phyloP scores from a whole-genome alignment of 192 early-diverging fungal species.

The Lunasporangiospora selenospora region DNA sequence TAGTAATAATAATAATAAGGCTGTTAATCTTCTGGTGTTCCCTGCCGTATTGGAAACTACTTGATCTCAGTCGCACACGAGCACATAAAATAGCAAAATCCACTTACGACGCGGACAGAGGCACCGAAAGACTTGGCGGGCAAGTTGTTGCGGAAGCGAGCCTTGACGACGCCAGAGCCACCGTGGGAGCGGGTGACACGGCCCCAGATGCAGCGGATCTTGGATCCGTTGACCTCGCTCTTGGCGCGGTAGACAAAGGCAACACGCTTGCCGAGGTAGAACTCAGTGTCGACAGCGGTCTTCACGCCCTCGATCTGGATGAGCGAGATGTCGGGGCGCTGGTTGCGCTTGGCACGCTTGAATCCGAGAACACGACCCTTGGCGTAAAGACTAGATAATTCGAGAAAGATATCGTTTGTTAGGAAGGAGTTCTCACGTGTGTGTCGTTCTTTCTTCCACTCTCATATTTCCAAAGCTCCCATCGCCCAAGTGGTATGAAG shows the following conservation, averaged over 20 bases:
- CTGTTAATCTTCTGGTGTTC: background rate
- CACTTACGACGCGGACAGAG: slow-evolving; percentile 87
- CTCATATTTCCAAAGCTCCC: too few relatives aligned
- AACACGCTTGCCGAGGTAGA: slow-evolving; percentile 99
- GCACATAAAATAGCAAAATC: background rate
- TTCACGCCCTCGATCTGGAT: slow-evolving; percentile 93
- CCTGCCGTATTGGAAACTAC: background rate
- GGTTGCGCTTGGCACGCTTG: slow-evolving; percentile 92
- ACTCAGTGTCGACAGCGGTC: slow-evolving; percentile 88
- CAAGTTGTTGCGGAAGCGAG: slow-evolving; percentile 97
- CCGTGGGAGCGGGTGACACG: slow-evolving; percentile 95
- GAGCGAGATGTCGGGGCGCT: slow-evolving; percentile 89
- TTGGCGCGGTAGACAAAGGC: slow-evolving; percentile 98
- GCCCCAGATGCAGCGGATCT: slow-evolving; percentile 98
- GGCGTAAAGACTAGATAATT: slow-evolving; percentile 87
- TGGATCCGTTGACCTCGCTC: slow-evolving; percentile 84
- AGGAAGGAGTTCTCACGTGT: too few relatives aligned
- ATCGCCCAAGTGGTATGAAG: too few relatives aligned
- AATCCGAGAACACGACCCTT: slow-evolving; percentile 97
- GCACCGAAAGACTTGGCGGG: slow-evolving; percentile 95
- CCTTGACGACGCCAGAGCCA: slow-evolving; percentile 95
- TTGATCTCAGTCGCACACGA: background rate
- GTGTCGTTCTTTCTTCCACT: too few relatives aligned
- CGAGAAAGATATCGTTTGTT: background rate
- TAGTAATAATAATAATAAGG: slow-evolving; percentile 4